Base-by-base conservation (phyloP, 768 basidiomycete species). In the Heimioporus sp. region DNA sequence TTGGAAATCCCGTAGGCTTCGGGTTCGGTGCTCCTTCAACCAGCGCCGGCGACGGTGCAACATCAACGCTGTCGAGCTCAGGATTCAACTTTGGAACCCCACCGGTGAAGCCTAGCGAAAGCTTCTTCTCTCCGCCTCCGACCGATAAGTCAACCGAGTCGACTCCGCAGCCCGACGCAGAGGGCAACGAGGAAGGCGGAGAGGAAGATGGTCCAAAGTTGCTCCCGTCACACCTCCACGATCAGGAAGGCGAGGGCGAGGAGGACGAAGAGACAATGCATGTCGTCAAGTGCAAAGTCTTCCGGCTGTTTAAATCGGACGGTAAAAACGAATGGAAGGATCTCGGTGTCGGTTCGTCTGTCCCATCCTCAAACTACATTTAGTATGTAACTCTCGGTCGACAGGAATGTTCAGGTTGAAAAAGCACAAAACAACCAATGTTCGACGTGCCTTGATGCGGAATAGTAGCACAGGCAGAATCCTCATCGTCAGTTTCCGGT, bases 391-490 rank as follows among this genome's bases (percentile, higher is more conserved):
- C 46, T 9, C 13, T 24, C 37, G 16, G 35, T 44, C 17, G 10
- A 54, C 55, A 89, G 88, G 89, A 38, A 72, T 86, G 55, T 60
- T 90, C 46, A 78, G 85, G 51, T 60, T 91, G 54, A 92, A 92
- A 64, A 89, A 80, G 59, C 83, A 91, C 65, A 90, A 84, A 54
- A 79, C 79, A 54, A 81, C 76, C 1, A 73, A 69, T 31, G 63
- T 74, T 44, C 76, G 87, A 37, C 78, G 90, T 38, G 61, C 87
- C 49, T 73, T 92, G 34, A 69, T 90, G 61, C 78, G 90, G 48
- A 90, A 89, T 57, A 87, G 81, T 60, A 79, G 70, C 43, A 88
- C 86, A 20, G 89, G 89, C 16, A 89, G 86, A 65, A 81, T 92
- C 55, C 73, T 80, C 50, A 74, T 92, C 38, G 90, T 92, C 52